Evolutionary conservation across 805 yeast genomes (phyloP).

Genomic region (Suhomyces prunicola): DNA sequence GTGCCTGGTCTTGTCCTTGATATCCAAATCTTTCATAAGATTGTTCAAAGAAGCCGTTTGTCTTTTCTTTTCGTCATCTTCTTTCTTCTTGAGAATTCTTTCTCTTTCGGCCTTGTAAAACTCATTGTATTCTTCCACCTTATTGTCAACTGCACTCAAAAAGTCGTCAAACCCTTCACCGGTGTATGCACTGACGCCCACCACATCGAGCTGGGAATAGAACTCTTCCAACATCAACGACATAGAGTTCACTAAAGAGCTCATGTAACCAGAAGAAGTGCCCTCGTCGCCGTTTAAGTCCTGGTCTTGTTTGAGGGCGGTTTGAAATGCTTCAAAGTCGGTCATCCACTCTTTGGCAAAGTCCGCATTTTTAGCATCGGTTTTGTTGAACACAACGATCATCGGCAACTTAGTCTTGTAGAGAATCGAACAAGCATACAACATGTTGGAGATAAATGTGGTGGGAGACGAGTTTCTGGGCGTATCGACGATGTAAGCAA

Average conservation of each 20-base stretch:
- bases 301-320: conserved; percentile 64
- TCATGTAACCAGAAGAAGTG: conserved; percentile 84
- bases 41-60: conserved; percentile 69
- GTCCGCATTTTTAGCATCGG: conserved; percentile 79
- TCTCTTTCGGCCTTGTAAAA: conserved; percentile 87
- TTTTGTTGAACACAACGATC: conserved; percentile 94
- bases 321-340: conserved; percentile 90
- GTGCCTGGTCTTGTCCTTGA: conserved; percentile 37
- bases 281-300: conserved; percentile 62
- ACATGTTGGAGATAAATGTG: conserved; percentile 97
- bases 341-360: conserved; percentile 97
- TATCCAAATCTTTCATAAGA: conserved; percentile 84
- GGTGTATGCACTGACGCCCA: conserved; percentile 87
- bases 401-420: conserved; percentile 96
- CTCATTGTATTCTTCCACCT: conserved; percentile 82
- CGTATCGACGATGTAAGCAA: conserved; percentile 95
- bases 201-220: conserved; percentile 87
- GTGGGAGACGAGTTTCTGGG: conserved; percentile 94
- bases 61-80: conserved; percentile 66
- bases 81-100: conserved; percentile 69
- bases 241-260: conserved; percentile 90
- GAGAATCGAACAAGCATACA: conserved; percentile 94
- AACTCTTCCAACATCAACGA: conserved; percentile 94
- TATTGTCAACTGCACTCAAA: conserved; percentile 75
- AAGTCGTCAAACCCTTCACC: conserved; percentile 95